Conservation (phyloP, 495 filamentous ascomycete species). For the Podospora didyma region DNA sequence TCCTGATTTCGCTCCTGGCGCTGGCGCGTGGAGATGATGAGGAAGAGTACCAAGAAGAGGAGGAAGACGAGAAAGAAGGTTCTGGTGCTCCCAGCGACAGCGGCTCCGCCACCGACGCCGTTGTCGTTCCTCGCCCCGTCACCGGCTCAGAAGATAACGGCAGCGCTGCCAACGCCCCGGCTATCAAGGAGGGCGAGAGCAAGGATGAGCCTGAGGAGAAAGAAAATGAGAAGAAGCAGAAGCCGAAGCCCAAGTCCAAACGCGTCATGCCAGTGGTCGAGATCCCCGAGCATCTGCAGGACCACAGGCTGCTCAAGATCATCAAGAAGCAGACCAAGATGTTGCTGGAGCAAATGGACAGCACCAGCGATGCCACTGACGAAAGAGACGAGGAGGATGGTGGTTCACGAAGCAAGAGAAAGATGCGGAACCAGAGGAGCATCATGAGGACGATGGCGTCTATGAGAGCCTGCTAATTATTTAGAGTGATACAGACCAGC, state of each 20-base stretch:
- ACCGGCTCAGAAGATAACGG: background rate
- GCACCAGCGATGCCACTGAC: background rate
- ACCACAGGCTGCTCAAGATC: constrained; percentile 20
- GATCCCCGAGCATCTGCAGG: constrained; percentile 15
- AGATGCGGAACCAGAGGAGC: too few relatives aligned
- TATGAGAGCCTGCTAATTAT: too few relatives aligned
- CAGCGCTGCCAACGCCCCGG: background rate
- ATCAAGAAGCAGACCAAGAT: constrained; percentile 23
- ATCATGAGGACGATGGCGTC: too few relatives aligned
- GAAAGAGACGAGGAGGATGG: too few relatives aligned
- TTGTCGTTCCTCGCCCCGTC: background rate
- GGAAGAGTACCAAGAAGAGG: background rate
- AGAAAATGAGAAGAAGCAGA: background rate
- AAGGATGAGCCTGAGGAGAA: too few relatives aligned
- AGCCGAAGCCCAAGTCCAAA: background rate
- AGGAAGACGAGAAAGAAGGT: background rate
- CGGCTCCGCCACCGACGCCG: background rate
- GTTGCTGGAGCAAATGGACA: constrained; percentile 23
- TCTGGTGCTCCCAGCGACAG: background rate
- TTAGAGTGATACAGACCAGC: too few relatives aligned
- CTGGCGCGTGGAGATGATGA: background rate
- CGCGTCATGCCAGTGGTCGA: constrained; percentile 4
- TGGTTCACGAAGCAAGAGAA: too few relatives aligned
- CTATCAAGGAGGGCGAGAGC: background rate
- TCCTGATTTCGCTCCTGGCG: constrained; percentile 38